Evolutionary conservation across 2,329 filamentous ascomycete species (phyloP), one percentile per base, ranked within the genome.

Genomic region (Dactylellina cionopaga): DNA sequence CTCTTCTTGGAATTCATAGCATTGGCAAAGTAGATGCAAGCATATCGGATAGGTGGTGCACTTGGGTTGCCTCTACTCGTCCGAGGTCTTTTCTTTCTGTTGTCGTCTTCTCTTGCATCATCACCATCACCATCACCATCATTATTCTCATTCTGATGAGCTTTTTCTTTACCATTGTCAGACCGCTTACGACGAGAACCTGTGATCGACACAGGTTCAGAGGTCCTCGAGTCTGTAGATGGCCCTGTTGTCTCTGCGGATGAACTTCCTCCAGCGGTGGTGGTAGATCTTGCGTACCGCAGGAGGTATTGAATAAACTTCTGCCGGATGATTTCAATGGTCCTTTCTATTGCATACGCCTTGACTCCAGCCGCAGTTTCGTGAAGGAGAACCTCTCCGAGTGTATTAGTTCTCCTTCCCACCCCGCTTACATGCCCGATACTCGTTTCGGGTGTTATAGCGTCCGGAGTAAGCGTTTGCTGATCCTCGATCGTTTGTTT

Each of bases 21-120:
- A 17, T 44, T 31, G 6, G 52, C 52, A 22, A 56, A 56, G 22
- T 41, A 56, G 19, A 56, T 56, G n/a, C 35, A 56, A 44, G 52
- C 19, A n/a, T 56, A 56, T 56, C 52, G 35, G 5, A 29, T 9
- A 29, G 1, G 19, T 19, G 52, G 52, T 9, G 17, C 9, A 1
- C n/a, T n/a, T 41, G 22, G 33, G n/a, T 11, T 31, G n/a, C 5
- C 4, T 43, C 27, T 56, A 25, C 13, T 24, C 1, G 29, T 43
- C 2, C 52, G 35, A 43, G 25, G 52, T 27, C 35, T 56, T 17
- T 56, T 56, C 37, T 44, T 43, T 43, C 52, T 29, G 5, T 43
- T 43, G 5, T 31, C 35, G 13, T 44, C 52, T 3, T 29, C 52
- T 15, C 15, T 35, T 13, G 19, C 52, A 17, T 44, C 24, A 15